Base-by-base conservation (phyloP, 768 basidiomycete genomes). In the Kwoniella sp. region DNA sequence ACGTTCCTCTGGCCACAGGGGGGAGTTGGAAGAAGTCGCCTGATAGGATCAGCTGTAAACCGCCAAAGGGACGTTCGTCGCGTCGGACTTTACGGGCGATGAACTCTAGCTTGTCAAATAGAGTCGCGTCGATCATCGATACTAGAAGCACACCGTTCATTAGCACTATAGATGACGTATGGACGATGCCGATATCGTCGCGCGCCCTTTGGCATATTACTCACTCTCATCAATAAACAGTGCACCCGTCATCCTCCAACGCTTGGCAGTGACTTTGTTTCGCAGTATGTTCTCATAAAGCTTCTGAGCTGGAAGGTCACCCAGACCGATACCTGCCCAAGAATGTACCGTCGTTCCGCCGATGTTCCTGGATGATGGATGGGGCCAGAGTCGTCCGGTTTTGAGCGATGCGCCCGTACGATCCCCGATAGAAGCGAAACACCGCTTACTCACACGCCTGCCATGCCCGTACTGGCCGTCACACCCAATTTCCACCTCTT, bases 381-480 rank as follows among this genome's bases (percentile, higher is more conserved):
- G 45, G 2, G 2, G 28, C 25, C 5, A 8, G 8, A 4, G 34
- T 34, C 34, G 34, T 34, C 34, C n/a, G n/a, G n/a, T n/a, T n/a
- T n/a, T n/a, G n/a, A n/a, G n/a, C n/a, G n/a, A n/a, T n/a, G n/a
- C n/a, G 9, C 9, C 38, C 38, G 38, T 66, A 45, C 34, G 11
- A n/a, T 25, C 17, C 4, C 23, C 52, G 15, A 4, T 45, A 1
- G 15, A 52, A 8, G 17, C 55, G 23, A 17, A 13, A 22, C 34
- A 30, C 31, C 37, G 45, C 4, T 20, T 4, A 74, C 76, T 77
- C 63, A 77, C 76, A 77, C 72, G 22, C 70, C 76, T 13, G 95
- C 94, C 75, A 98, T 96, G 28, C 93, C 93, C 20, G 94, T 97
- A 20, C 93, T 93, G 4, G 96, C 96, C 7, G 94, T 96, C 61